phyloP scores from a whole-genome alignment of 352 stramenopile species.

The Plasmopara muralis region DNA sequence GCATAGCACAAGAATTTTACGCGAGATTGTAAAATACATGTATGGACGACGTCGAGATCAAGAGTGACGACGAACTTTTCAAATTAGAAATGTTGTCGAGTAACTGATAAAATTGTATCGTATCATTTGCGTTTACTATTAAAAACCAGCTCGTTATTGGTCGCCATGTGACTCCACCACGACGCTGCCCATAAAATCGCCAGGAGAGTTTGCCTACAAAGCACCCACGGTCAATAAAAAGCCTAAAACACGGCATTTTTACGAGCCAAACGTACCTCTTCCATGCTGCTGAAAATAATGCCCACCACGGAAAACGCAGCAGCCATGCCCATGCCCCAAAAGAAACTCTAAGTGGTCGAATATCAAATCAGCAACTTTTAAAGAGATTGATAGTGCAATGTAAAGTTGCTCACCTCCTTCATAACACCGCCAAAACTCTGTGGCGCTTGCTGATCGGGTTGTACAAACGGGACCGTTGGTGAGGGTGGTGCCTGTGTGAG shows the following conservation, averaged over 20 bases:
- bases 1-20: background rate
- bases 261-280: slow-evolving; percentile 33
- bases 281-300: slow-evolving; percentile 59
- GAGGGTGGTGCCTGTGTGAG: slow-evolving; percentile 27
- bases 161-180: slow-evolving; percentile 19
- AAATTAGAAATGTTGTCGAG: slow-evolving; percentile 20
- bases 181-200: slow-evolving; percentile 20
- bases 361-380: background rate
- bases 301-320: slow-evolving; percentile 66
- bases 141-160: background rate
- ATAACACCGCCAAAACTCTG: slow-evolving; percentile 58
- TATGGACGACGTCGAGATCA: slow-evolving; percentile 15
- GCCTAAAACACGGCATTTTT: background rate
- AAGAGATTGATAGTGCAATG: background rate
- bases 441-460: slow-evolving; percentile 36
- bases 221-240: background rate
- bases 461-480: slow-evolving; percentile 25
- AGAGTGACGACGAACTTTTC: slow-evolving; percentile 7
- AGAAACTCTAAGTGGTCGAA: slow-evolving; percentile 48
- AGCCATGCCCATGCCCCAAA: slow-evolving; percentile 75
- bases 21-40: slow-evolving; percentile 21
- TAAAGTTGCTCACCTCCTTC: slow-evolving; percentile 37
- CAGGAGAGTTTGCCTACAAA: slow-evolving; percentile 16
- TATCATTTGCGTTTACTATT: no score
- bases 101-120: background rate